Base-by-base conservation (phyloP, 2,329 filamentous ascomycete species). In the Aspergillus tanneri region DNA sequence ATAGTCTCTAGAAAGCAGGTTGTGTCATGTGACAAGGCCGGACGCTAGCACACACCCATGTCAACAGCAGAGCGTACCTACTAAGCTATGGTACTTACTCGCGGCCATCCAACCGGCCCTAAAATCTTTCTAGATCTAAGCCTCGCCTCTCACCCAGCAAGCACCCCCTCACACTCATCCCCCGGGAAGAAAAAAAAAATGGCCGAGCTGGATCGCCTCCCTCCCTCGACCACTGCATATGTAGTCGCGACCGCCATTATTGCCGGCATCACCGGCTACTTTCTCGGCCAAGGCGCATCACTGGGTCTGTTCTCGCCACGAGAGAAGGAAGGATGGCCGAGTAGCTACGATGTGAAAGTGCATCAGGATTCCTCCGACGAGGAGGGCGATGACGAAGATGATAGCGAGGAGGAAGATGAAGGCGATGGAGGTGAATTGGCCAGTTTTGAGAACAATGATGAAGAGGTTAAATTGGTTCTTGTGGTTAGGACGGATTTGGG, bases 381-480 rank as follows among this genome's bases (percentile, higher is more conserved):
- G 47, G 68, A 66, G 12, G 50, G 55, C 7, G 58, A 63, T 4
- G 66, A 67, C 2, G 61, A 64, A 16, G 50, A 56, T 9, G 85
- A 87, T 63, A 85, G 82, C 64, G 84, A 86, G 8, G 84, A 86
- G 59, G 85, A 84, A 56, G 85, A 87, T 34, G 70, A 73, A 56
- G 85, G 87, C 35, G 70, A 73, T 45, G 71, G 67, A 19, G 67
- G 71, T 12, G 73, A 78, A 59, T 60, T 77, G 60, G 74, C 68
- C 54, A 72, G 66, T 52, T 74, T 74, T 63, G 72, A 72, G 61
- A 74, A 69, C 7, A 83, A 81, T 52, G 67, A 66, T 10, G 91
- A 96, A 71, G 91, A 96, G 70, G 96, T 92, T 76, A 97, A 97
- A 74, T 77, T 97, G 49, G 89, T 96, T 11, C 76, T 99, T 25